Conservation (phyloP, 768 basidiomycete genomes). For the Postia placenta region DNA sequence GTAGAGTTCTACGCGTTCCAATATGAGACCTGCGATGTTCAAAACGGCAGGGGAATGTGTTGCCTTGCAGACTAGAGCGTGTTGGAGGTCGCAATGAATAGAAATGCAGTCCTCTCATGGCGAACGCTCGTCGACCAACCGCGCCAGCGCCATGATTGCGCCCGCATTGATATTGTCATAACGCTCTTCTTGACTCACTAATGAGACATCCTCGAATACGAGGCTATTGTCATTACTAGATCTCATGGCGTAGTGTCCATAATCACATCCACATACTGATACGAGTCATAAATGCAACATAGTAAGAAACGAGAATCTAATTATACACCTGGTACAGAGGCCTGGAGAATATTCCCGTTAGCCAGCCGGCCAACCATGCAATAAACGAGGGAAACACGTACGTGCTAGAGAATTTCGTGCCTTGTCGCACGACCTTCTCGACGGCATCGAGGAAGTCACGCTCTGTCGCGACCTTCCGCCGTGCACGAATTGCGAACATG, state of each 20-base stretch:
- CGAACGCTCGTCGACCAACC: background rate
- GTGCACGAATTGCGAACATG: conserved; percentile 98
- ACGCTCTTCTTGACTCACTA: too few relatives aligned
- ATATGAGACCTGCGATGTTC: too few relatives aligned
- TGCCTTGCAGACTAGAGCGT: background rate
- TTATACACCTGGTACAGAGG: conserved; percentile 94
- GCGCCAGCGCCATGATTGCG: too few relatives aligned
- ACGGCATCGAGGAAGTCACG: conserved; percentile 97
- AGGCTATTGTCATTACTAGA: too few relatives aligned
- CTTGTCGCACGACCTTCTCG: conserved; percentile 97
- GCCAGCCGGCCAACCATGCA: background rate
- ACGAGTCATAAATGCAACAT: background rate
- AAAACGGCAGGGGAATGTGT: background rate
- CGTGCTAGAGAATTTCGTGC: conserved; percentile 97
- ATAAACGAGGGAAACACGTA: conserved; percentile 35
- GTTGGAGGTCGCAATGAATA: background rate
- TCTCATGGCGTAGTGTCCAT: too few relatives aligned
- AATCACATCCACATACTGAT: background rate
- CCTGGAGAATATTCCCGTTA: conserved; percentile 31
- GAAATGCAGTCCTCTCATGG: background rate
- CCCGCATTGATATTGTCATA: too few relatives aligned
- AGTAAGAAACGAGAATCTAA: conserved; percentile 33
- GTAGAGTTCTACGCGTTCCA: background rate
- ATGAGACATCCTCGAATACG: too few relatives aligned
- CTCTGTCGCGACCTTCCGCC: conserved; percentile 95